phyloP scores from a whole-genome alignment of 495 filamentous ascomycete genomes.

The Cercophora samala region DNA sequence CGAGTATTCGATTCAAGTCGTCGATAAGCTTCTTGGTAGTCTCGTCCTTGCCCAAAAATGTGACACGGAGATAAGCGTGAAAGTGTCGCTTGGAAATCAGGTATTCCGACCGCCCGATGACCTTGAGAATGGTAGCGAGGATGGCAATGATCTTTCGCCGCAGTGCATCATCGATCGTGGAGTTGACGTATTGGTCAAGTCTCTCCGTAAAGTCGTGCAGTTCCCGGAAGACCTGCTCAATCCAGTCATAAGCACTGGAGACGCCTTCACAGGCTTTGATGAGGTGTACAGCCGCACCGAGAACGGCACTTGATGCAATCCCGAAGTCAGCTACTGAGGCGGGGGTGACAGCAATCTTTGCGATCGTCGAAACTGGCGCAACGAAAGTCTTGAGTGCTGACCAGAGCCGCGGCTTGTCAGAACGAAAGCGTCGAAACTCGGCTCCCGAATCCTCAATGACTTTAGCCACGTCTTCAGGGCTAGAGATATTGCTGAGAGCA shows the following conservation, averaged over 20 bases:
- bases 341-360: not conserved
- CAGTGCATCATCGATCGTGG: not conserved
- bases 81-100: not conserved
- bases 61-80: not conserved
- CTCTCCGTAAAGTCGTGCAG: constrained; percentile 17
- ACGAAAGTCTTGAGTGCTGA: not conserved
- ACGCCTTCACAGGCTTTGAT: constrained; percentile 17
- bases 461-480: not conserved
- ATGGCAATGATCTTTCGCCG: not conserved
- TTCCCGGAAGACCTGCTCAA: constrained; percentile 19
- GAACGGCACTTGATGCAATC: not conserved
- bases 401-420: not conserved
- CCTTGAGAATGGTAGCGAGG: not conserved
- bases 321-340: not conserved
- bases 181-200: not conserved
- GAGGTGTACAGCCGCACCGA: not conserved
- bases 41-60: not conserved
- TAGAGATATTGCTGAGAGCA: not conserved
- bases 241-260: constrained; percentile 18
- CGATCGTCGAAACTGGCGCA: not conserved
- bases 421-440: not conserved
- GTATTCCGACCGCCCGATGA: not conserved
- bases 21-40: not conserved
- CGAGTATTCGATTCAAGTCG: not conserved
- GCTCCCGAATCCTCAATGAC: not conserved